Base-by-base conservation (phyloP, 129 eudicot genomes). In the Ambrosia artemisiifolia region DNA sequence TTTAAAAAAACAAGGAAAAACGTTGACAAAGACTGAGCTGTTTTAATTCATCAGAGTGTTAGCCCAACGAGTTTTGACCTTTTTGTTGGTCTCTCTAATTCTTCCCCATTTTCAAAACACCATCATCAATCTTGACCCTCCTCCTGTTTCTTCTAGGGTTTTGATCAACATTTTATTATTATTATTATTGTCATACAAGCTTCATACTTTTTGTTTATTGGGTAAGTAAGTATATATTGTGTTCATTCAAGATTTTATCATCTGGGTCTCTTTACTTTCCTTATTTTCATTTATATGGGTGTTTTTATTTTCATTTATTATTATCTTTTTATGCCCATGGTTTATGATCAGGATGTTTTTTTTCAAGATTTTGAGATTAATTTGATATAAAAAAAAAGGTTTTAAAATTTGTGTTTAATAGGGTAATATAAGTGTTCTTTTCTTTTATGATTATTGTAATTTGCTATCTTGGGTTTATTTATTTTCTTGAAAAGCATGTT, bases 241-340 rank as follows among this genome's bases (percentile, higher is more conserved):
- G 4, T 47, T 47, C 17, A 17, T 6, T 56, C 55, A 60, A 14
- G 11, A 47, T 24, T 69, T 0, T 67, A 17, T 7, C 65, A 69
- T 47, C 68, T 70, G 55, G 54, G 43, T 49, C 46, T 33, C 48
- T 67, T 55, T 18, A 35, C 0, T 16, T 56, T 34, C 20, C 20
- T 46, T 16, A 20, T 56, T 13, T 13, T 3, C 12, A 11, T 44
- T 59, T 68, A 7, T 76, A 42, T 76, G 57, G 80, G 61, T 24
- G 35, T 68, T 44, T 53, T 40, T 20, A 10, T 36, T 12, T 54
- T 55, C 3, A 24, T 24, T 24, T 24, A 24, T 24, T 24, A 24
- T n/a, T n/a, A n/a, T n/a, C n/a, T n/a, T n/a, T n/a, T n/a, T 24
- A 24, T 54, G 49, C 10, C 9, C 20, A 7, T 43, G 43, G 5